phyloP scores from a whole-genome alignment of 2,329 filamentous ascomycete genomes.

The Fusarium domesticum region DNA sequence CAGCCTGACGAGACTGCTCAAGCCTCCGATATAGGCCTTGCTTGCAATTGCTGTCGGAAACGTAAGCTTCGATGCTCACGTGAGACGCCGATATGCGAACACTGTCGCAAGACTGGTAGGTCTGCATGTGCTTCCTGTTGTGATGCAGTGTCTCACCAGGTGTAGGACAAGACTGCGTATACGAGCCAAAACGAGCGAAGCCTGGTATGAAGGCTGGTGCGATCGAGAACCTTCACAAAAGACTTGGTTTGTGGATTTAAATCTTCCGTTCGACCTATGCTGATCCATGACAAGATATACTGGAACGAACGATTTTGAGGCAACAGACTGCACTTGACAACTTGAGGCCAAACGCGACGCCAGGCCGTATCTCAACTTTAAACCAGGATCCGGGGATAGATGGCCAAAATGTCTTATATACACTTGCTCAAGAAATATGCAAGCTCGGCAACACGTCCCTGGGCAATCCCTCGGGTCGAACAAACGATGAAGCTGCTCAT shows the following conservation, averaged over 20 bases:
- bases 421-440: constrained; percentile 16
- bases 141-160: not conserved
- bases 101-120: constrained; percentile 5
- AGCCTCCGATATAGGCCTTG: not conserved
- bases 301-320: constrained; percentile 13
- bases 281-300: constrained; percentile 1
- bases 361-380: not conserved
- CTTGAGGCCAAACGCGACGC: not conserved
- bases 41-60: constrained; percentile 4
- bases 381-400: not conserved
- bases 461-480: not conserved
- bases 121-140: not conserved
- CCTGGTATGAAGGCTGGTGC: constrained; percentile 39
- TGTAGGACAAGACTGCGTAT: constrained; percentile 3
- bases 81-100: constrained; percentile 1
- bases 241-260: constrained; percentile 27
- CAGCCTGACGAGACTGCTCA: not conserved
- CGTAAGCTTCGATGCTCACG: constrained; percentile 7
- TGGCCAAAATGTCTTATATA: constrained; percentile 2
- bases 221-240: constrained; percentile 35
- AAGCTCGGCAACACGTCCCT: not conserved
- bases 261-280: not conserved
- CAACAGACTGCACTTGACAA: constrained; percentile 12
- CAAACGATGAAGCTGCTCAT: not conserved
- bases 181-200: constrained; percentile 29